These are phyloP conservation scores for Leccinum subtestaceum DNA, from an alignment of 768 basidiomycete species.

Conservation along the genomic window DNA sequence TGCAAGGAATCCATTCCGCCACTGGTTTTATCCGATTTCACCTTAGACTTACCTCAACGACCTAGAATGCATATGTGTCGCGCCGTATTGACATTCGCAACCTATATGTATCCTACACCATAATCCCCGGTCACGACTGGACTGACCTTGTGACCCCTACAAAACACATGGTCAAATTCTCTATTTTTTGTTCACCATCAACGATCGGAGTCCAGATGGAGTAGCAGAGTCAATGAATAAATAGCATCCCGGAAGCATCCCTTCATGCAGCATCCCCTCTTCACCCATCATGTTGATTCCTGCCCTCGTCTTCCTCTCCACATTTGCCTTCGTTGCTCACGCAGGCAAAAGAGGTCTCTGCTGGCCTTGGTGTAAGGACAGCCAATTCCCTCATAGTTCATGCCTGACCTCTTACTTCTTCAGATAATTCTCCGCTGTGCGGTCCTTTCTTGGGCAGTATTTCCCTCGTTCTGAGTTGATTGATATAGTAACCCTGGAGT, in stretches of 20 bases:
- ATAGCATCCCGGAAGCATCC: slow-evolving; percentile 1
- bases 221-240: slow-evolving; percentile 5
- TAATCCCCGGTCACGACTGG: background rate
- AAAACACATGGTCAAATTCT: background rate
- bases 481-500: slow-evolving; percentile 27
- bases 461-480: slow-evolving; percentile 1
- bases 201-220: background rate
- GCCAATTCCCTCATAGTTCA: background rate
- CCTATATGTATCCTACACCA: background rate
- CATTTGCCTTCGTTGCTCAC: slow-evolving; percentile 18
- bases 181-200: background rate
- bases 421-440: slow-evolving; percentile 33
- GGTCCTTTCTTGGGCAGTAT: background rate
- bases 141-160: background rate
- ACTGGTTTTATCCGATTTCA: background rate
- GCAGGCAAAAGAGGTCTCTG: slow-evolving; percentile 39
- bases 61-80: background rate
- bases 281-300: slow-evolving; percentile 18
- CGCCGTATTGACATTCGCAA: background rate
- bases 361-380: slow-evolving; percentile 35
- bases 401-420: slow-evolving; percentile 1
- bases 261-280: background rate
- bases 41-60: background rate
- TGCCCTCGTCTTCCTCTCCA: slow-evolving; percentile 15
- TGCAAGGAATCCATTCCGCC: background rate